A percentile compares a stretch with the other conserved stretches of the same genome.
Evolutionary conservation across 2,329 filamentous ascomycete genomes (phyloP).

Genomic region (Clarireedia paspali): DNA sequence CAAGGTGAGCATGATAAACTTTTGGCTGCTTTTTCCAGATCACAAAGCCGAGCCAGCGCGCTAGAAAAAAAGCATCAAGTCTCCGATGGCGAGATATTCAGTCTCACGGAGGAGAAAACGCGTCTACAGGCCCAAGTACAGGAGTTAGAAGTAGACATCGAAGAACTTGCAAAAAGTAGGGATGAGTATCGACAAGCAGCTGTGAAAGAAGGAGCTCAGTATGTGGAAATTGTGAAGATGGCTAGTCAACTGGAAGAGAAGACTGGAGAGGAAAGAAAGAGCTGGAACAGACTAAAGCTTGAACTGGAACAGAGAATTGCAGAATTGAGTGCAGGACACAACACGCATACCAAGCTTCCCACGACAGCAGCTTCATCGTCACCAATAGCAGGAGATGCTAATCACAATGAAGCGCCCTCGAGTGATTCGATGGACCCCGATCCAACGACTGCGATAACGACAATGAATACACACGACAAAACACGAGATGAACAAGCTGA

Average conservation of each 20-base stretch:
- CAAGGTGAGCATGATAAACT: constrained; percentile 47
- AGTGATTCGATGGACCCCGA: constrained; percentile 12
- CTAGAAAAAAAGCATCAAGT: constrained; percentile 44
- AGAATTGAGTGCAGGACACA: constrained; percentile 12
- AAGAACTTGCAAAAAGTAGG: constrained; percentile 39
- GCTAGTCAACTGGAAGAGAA: constrained; percentile 27
- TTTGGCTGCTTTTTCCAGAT: constrained; percentile 42
- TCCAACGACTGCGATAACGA: constrained; percentile 1
- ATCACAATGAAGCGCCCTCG: not conserved
- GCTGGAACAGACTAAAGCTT: constrained; percentile 21
- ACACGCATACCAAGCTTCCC: not conserved
- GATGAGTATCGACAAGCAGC: constrained; percentile 35
- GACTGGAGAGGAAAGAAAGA: constrained; percentile 23
- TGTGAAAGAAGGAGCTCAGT: constrained; percentile 28
- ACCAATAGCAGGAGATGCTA: not conserved
- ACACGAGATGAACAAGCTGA: constrained; percentile 10
- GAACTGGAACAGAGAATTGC: constrained; percentile 26
- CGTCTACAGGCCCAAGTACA: constrained; percentile 39
- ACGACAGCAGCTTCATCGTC: not conserved
- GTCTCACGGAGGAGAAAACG: constrained; percentile 42
- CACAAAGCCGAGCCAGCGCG: constrained; percentile 40
- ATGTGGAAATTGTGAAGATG: constrained; percentile 29
- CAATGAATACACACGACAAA: not conserved
- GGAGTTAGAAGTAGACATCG: constrained; percentile 39
- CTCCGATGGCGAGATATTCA: constrained; percentile 44